Evolutionary conservation across 306 rosid species (phyloP), one percentile per base, ranked within the genome.

Genomic region (Vicia sativa): DNA sequence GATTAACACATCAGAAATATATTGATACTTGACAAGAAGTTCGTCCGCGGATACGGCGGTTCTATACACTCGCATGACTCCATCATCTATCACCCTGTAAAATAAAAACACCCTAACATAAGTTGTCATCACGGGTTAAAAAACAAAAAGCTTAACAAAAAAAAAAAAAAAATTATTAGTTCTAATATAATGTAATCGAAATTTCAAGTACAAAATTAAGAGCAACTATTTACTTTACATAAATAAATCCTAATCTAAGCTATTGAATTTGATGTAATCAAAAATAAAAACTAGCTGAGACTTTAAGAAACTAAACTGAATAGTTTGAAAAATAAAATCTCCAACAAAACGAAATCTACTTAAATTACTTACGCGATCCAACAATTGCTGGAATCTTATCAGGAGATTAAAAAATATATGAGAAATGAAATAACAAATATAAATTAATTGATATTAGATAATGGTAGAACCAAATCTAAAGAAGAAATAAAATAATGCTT

Each of bases 11-110:
- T 92, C 98, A 0, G 98, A 92, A 25, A 92, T 92, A 49, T 92
- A 92, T 72, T 89, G 98, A 81, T 92, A 92, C 81, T 89, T 92
- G 62, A 89, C 89, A 68, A 92, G 87, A 76, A 92, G 96, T 46
- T 92, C 98, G 80, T 92, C 98, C 0, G 90, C 9, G 89, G 91
- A 87, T 90, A 85, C 4, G 76, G 96, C 1, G 96, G 54, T 16
- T 87, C 98, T 39, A 89, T 75, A 77, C 98, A 92, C 78, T 89
- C 89, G 54, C 98, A 92, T 14, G 89, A 84, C 41, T 86, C 96
- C 98, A 92, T 89, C 78, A 43, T 21, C 23, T 21, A 21, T 21
- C 23, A 21, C 66, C 11, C 92, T 89, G 88, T 62, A 21, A 21
- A 21, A 21, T 1, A 9, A 44, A 74, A 6, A 64, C 16, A 74